Evolutionary conservation across 306 rosid genomes (phyloP), one percentile per base, ranked within the genome.

Genomic region (Castanopsis chinensis): DNA sequence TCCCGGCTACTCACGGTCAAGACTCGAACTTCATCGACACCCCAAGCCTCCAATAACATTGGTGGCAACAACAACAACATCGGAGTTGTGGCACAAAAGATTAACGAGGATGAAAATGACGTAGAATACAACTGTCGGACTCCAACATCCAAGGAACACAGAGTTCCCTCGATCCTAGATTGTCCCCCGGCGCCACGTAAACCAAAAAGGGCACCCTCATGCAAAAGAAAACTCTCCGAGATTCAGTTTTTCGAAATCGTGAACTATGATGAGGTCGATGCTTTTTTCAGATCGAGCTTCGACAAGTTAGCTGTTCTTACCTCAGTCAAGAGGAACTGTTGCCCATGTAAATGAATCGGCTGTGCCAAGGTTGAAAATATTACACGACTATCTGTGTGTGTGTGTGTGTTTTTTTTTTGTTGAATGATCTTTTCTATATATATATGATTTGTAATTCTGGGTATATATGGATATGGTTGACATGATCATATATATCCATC

Each of bases 181-280:
- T 89, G 92, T 28, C 92, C 92, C 21, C 89, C 90, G 8, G 90
- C 92, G 4, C 92, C 92, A 3, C 70, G 86, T 51, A 89, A 89
- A 78, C 86, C 87, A 8, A 80, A 71, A 43, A 71, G 79, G 3
- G 83, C 32, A 4, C 35, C 82, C 3, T 64, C 84, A 8, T 86
- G 90, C 81, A 86, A 87, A 78, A 72, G 92, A 52, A 86, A 85
- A 54, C 30, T 85, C 43, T 56, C 83, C 23, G 89, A 83, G 84
- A 75, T 84, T 4, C 77, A 86, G 30, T 85, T 89, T 83, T 85
- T 82, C 21, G 90, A 86, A 79, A 82, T 74, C 80, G 55, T 49
- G 59, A 80, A 78, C 35, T 71, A 77, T 0, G 89, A 86, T 6
- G 92, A 86, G 68, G 82, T 89, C 20, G 92, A 89, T 12, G 77